Evolutionary conservation across 306 rosid genomes (phyloP), one percentile per base, ranked within the genome.

Genomic region (Sicyos edulis): DNA sequence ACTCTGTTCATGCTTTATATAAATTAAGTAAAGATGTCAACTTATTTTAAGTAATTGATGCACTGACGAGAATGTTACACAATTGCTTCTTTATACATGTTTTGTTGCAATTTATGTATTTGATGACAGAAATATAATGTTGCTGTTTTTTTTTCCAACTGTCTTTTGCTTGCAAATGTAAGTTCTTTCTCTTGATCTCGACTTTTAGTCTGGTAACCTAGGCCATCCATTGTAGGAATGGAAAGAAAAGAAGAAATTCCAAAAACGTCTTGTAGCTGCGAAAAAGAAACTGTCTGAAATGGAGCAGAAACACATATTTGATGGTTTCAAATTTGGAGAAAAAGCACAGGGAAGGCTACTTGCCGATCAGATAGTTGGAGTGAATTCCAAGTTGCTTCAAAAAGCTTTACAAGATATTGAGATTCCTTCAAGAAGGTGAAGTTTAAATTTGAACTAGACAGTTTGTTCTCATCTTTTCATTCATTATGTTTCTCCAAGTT

Each of bases 181-280:
- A 9, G n/a, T 44, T 65, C 0, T 20, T 65, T 65, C 42, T 65
- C 54, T 1, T 10, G 52, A 10, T 65, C 32, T 44, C 5, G 59
- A 47, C 52, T 21, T 0, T 16, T 40, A 53, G 70, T 12, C 7
- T 44, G 77, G 16, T 70, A 56, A 57, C 20, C 42, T 78, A 55
- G 61, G 42, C 67, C 67, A 47, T 75, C 76, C 81, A 71, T 80
- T 80, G 80, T 73, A 90, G 98, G 98, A 91, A 81, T 93, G 98
- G 98, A 90, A 86, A 80, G 98, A 93, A 75, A 85, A 83, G 80
- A 91, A 85, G 77, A 93, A 93, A 83, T 82, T 84, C 62, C 90
- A 86, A 73, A 90, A 81, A 86, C 88, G 78, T 26, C 96, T 93
- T 76, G 84, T 91, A 77, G 89, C 91, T 56, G 97, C 96, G 0